Base-by-base conservation (phyloP, 768 basidiomycete genomes). In the Agrocybe pediades region DNA sequence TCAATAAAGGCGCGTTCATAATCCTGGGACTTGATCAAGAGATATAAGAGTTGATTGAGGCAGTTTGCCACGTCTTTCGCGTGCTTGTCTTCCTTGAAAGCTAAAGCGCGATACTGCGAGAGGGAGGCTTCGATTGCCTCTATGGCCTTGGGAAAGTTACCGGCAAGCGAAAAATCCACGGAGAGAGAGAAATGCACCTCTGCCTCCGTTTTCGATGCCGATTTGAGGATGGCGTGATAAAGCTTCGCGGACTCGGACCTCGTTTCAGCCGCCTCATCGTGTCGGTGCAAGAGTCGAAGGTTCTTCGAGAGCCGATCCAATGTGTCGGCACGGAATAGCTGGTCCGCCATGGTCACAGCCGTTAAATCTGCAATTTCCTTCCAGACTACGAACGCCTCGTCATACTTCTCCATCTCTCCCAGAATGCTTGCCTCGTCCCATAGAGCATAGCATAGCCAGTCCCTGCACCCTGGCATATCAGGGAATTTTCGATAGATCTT, bases 391-490 rank as follows among this genome's bases (percentile, higher is more conserved):
- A 56, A 39, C 2, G 58, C 58, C 4, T 52, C 54, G 21, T 53
- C 51, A 19, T 49, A 49, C 26, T 42, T 26, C 16, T 49, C 42
- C 9, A 46, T 54, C 26, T 49, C 36, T 13, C 49, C 48, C 2
- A 56, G 48, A 8, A 54, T 56, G 16, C 49, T 53, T 7, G 58
- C 58, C 24, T 56, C 25, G 23, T 59, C 58, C 51, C 54, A 59
- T 6, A 56, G 52, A 11, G 51, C 51, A 21, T 49, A 26, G 36
- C 53, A 59, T 4, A 59, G 40, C 1, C 36, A 45, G 8, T 29
- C 26, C 16, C 47, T 44, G 30, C 56, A 41, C n/a, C 25, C 11
- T 54, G 43, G 13, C 25, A 33, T 16, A n/a, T n/a, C n/a, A n/a
- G n/a, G n/a, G n/a, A 49, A 41, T 25, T 21, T 19, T 20, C 55